These are phyloP conservation scores for Luffa acutangula DNA, from an alignment of 306 rosid species.

Conservation along the genomic window DNA sequence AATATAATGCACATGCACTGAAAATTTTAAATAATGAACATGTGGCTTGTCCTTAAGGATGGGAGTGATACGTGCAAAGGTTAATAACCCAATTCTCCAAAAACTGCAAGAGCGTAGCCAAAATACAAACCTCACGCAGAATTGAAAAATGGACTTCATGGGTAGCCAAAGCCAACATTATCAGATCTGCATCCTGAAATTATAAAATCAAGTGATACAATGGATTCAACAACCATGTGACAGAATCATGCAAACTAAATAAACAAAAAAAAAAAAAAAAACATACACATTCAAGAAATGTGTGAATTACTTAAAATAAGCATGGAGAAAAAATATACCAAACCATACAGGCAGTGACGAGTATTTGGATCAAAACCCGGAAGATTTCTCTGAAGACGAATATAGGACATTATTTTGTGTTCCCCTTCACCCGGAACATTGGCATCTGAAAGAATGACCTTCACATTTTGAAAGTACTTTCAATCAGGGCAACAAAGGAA, in stretches of 20 bases:
- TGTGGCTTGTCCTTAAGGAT: background rate
- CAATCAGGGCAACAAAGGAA: background rate
- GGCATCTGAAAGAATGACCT: slow-evolving; percentile 98
- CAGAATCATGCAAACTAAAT: background rate
- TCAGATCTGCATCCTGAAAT: slow-evolving; percentile 95
- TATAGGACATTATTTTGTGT: slow-evolving; percentile 94
- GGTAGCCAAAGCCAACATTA: slow-evolving; percentile 94
- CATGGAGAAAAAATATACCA: slow-evolving; percentile 59
- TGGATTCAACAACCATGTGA: background rate
- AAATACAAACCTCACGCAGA: slow-evolving; percentile 75
- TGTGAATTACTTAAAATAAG: background rate
- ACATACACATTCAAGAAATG: background rate
- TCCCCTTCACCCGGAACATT: slow-evolving; percentile 99
- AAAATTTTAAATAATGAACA: background rate
- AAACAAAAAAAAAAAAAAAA: background rate
- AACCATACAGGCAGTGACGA: slow-evolving; percentile 95
- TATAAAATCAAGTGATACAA: background rate
- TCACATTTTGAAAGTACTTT: slow-evolving; percentile 5
- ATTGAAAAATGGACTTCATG: slow-evolving; percentile 97
- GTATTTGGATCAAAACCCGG: slow-evolving; percentile 90
- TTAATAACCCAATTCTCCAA: background rate
- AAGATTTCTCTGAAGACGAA: slow-evolving; percentile 95
- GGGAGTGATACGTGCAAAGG: background rate
- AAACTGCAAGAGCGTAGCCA: background rate
- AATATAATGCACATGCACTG: background rate